Conservation (phyloP, 306 rosid species). For the Hylodesmum podocarpum region DNA sequence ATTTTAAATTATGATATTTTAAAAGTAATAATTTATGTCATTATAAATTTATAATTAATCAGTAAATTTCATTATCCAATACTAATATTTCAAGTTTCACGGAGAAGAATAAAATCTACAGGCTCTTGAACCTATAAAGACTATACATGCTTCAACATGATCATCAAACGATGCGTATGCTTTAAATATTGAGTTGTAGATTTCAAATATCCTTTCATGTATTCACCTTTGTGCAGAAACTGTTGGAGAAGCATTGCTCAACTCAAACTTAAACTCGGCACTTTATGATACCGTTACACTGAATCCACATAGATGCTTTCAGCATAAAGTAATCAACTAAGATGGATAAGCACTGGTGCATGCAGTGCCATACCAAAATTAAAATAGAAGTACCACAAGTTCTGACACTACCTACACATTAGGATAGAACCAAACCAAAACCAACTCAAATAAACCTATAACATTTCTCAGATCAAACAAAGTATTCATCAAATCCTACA, state of each 20-base stretch:
- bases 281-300: too few species aligned
- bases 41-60: too few species aligned
- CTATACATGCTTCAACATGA: too few species aligned
- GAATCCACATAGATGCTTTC: neutral
- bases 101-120: too few species aligned
- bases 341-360: neutral
- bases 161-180: conserved; percentile 59
- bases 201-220: conserved; percentile 73
- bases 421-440: neutral
- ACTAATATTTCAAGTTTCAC: too few species aligned
- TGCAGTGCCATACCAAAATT: neutral
- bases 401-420: neutral
- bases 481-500: neutral
- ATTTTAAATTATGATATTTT: too few species aligned
- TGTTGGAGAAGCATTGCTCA: conserved; percentile 32
- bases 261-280: neutral
- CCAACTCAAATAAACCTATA: neutral
- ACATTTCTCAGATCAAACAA: neutral
- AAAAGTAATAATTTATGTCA: too few species aligned
- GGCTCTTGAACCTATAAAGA: too few species aligned
- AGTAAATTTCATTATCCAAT: too few species aligned
- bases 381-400: too few species aligned
- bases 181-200: conserved; percentile 63
- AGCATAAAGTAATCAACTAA: neutral
- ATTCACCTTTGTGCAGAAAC: conserved; percentile 80